phyloP scores from a whole-genome alignment of 305 asterid species.

The Andrographis paniculata region DNA sequence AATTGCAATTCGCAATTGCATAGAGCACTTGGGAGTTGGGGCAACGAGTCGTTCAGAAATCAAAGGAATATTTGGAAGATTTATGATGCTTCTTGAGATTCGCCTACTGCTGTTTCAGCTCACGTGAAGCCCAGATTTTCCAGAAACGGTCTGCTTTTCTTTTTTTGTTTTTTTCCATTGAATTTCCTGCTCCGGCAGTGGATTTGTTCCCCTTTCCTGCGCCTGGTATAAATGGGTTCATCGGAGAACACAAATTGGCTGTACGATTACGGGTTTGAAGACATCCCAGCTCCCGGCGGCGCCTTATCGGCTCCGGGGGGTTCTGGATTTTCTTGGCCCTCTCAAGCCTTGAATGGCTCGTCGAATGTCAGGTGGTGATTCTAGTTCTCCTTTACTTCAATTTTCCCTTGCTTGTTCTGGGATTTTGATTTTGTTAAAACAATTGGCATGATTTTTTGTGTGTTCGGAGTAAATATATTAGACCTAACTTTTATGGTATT shows the following conservation, averaged over 20 bases:
- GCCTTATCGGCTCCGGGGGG: conserved; percentile 37
- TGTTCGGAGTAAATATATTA: not conserved
- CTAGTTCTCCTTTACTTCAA: not conserved
- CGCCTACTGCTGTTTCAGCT: not conserved
- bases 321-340: conserved; percentile 64
- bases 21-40: not conserved
- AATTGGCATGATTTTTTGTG: not conserved
- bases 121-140: not conserved
- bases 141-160: not conserved
- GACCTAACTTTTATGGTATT: not conserved
- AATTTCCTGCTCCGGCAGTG: not conserved
- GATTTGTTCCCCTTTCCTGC: conserved; percentile 7
- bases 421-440: not conserved
- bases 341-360: conserved; percentile 54
- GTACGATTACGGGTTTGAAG: conserved; percentile 78
- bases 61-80: not conserved
- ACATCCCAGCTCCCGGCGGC: conserved; percentile 40
- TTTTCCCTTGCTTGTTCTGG: not conserved
- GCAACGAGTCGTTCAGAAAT: not conserved
- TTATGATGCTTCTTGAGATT: not conserved
- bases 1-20: conserved; percentile 7
- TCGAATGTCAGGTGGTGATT: conserved; percentile 44
- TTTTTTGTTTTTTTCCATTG: not conserved
- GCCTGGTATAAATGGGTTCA: conserved; percentile 61
- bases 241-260: conserved; percentile 92